Base-by-base conservation (phyloP, 2,329 filamentous ascomycete genomes). In the Dichotomopilus funicola region DNA sequence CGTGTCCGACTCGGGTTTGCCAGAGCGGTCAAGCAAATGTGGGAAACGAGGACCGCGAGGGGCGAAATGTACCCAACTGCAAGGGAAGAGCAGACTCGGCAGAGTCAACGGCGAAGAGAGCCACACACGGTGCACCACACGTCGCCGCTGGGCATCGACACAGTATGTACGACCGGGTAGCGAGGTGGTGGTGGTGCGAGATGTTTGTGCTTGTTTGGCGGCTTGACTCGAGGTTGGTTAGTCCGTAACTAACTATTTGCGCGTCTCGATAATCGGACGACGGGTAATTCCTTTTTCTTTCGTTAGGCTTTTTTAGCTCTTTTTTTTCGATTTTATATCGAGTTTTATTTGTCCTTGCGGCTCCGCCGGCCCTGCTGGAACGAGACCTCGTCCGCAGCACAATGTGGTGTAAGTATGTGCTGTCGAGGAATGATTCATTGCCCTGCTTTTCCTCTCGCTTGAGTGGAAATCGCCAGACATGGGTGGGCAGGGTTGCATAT, bases 351-450 rank as follows among this genome's bases (percentile, higher is more conserved):
- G 19, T 27, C 19, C 19, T 27, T 27, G 19, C 19, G 19, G 19
- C 19, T 27, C 19, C 19, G 19, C 19, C 19, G 19, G 19, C 19
- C 19, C 19, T 27, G 19, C 19, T 27, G 19, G 19, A 27, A 27
- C 19, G 19, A 27, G 19, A 27, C 19, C 19, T 27, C 19, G 19
- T 27, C 19, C 19, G 19, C 19, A 27, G 19, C 19, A 27, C 19
- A 27, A 27, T 27, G 19, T 45, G 47, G 40, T 12, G 37, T 9
- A 40, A 43, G 34, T 42, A 42, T 55, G 54, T 40, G 54, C 49
- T 55, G 54, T 55, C 49, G 42, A 33, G 7, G 43, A 49, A 55
- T 55, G 54, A 55, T 55, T 55, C 54, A 55, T 48, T 34, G 43
- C 34, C 41, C 47, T 35, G 41, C 42, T 13, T 38, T 27, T 42